phyloP scores from a whole-genome alignment of 2,329 filamentous ascomycete species.

The Diaporthe amygdali region DNA sequence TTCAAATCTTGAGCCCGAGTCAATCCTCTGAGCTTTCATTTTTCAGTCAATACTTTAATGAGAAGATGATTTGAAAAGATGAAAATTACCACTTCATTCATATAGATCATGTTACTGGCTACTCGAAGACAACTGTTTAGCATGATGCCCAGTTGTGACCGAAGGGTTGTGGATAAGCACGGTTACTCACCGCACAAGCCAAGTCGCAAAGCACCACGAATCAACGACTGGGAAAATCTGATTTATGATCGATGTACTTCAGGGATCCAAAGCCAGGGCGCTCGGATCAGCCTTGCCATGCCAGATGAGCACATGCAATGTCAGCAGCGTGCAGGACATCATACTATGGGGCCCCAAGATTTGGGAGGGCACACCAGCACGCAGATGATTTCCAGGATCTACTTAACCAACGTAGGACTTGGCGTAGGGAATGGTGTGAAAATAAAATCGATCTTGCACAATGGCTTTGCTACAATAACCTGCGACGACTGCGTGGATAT shows the following conservation, averaged over 20 bases:
- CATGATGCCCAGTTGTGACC: background rate
- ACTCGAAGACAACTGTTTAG: background rate
- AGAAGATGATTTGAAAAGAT: background rate
- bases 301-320: background rate
- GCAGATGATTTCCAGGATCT: background rate
- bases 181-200: background rate
- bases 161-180: background rate
- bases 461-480: background rate
- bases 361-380: background rate
- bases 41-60: background rate
- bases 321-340: background rate
- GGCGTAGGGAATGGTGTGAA: too few relatives aligned
- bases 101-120: background rate
- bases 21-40: conserved; percentile 22
- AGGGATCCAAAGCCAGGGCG: background rate
- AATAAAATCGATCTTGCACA: background rate
- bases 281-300: background rate
- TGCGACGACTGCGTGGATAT: too few relatives aligned
- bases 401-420: background rate
- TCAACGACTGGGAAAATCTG: background rate
- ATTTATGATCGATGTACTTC: background rate
- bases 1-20: conserved; percentile 22
- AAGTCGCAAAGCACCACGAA: background rate
- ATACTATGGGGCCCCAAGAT: background rate
- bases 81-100: background rate